Conservation (phyloP, 2,329 filamentous ascomycete species). For the Aspergillus sp. region DNA sequence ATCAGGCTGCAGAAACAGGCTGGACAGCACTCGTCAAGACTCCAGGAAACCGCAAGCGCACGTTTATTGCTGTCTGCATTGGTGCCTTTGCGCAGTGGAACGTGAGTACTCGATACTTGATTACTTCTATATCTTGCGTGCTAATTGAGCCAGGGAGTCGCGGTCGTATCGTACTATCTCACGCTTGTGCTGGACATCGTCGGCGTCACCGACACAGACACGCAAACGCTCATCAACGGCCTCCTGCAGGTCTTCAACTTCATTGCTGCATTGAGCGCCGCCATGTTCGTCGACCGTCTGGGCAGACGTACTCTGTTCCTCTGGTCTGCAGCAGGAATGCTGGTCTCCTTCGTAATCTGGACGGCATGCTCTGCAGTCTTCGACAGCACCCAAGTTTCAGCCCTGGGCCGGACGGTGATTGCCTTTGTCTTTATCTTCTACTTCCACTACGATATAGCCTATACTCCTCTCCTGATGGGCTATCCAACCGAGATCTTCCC, state of each 20-base stretch:
- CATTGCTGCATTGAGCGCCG: constrained; percentile 15
- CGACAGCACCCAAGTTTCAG: constrained; percentile 25
- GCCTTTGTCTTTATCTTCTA: constrained; percentile 39
- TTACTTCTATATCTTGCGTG: no score
- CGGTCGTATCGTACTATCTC: not conserved
- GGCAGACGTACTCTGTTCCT: constrained; percentile 25
- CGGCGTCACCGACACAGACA: constrained; percentile 34
- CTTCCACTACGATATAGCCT: constrained; percentile 36
- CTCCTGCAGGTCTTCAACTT: constrained; percentile 28
- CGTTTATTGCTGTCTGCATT: constrained; percentile 23
- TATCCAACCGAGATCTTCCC: constrained; percentile 45
- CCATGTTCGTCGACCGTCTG: constrained; percentile 23
- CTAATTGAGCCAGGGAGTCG: not conserved
- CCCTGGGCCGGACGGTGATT: constrained; percentile 26
- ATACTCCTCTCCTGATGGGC: constrained; percentile 30
- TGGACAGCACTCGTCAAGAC: not conserved
- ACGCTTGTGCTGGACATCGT: constrained; percentile 36
- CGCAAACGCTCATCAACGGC: constrained; percentile 42
- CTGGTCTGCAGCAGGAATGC: constrained; percentile 43
- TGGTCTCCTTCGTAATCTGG: constrained; percentile 44
- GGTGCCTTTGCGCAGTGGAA: constrained; percentile 29
- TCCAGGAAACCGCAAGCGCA: constrained; percentile 16
- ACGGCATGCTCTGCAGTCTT: constrained; percentile 42
- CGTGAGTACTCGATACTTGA: not conserved
- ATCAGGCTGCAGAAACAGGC: not conserved